Percentiles rank a stretch among this genome's conserved stretches.
Conservation (phyloP, 345 rosid genomes). For the Dipteronia dyeriana region DNA sequence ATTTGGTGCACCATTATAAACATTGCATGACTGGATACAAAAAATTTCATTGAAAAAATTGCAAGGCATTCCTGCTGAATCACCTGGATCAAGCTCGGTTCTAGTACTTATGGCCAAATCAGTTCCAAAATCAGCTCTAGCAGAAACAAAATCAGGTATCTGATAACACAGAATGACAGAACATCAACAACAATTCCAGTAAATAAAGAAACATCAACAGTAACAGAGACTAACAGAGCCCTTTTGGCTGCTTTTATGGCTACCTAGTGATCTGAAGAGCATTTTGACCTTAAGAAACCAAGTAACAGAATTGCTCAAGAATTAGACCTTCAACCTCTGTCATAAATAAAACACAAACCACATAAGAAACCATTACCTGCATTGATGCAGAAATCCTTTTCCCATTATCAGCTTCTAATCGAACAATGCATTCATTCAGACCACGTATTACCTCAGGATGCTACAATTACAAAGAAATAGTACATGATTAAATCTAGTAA, state of each 20-base stretch:
- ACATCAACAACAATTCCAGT: not conserved
- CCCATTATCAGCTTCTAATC: conserved; percentile 72
- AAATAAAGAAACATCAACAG: not conserved
- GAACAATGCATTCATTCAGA: conserved; percentile 82
- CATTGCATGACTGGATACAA: conserved; percentile 6
- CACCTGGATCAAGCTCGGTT: conserved; percentile 88
- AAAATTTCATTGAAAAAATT: conserved; percentile 9
- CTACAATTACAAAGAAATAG: conserved; percentile 39
- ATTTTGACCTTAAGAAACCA: conserved; percentile 16
- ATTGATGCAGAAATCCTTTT: conserved; percentile 79
- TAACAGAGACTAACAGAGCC: not conserved
- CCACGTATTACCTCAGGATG: conserved; percentile 81
- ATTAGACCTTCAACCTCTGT: not conserved
- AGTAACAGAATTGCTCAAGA: conserved; percentile 3
- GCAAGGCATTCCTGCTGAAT: conserved; percentile 13
- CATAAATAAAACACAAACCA: not conserved
- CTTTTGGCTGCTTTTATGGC: not conserved
- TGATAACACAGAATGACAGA: conserved; percentile 24
- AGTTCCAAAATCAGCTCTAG: conserved; percentile 82
- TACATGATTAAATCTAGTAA: conserved; percentile 7
- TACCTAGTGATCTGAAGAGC: not conserved
- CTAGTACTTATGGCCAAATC: conserved; percentile 82
- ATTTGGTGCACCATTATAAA: conserved; percentile 5
- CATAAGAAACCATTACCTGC: conserved; percentile 60
- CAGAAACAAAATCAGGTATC: conserved; percentile 84